Evolutionary conservation across 73 alveolate species (phyloP).

Genomic region (Tetrahymena elliotti): DNA sequence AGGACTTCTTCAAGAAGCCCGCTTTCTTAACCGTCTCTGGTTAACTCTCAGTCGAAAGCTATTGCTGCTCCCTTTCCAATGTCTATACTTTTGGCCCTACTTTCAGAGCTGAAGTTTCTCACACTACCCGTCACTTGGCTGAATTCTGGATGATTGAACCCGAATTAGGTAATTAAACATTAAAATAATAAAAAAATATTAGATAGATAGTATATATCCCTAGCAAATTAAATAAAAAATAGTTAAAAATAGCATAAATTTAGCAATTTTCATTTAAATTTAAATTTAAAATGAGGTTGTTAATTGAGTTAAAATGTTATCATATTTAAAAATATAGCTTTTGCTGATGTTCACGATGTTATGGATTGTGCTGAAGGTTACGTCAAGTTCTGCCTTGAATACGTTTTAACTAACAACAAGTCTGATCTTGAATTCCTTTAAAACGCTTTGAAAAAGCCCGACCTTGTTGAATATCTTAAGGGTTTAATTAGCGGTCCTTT

Average conservation of each 20-base stretch:
- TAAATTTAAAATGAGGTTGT: background rate
- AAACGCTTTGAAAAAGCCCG: conserved; percentile 17
- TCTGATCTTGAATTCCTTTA: conserved; percentile 71
- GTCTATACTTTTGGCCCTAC: conserved; percentile 99
- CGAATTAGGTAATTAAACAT: conserved; percentile 57
- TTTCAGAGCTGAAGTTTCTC: conserved; percentile 99
- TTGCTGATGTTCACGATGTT: conserved; percentile 84
- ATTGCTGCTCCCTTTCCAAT: conserved; percentile 80
- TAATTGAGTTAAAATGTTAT: background rate
- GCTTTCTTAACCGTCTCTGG: conserved; percentile 97
- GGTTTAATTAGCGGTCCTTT: conserved; percentile 19
- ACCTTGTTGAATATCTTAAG: conserved; percentile 12
- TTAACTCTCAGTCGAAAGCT: conserved; percentile 90
- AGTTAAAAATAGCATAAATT: background rate
- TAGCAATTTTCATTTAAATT: background rate
- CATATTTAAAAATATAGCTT: conserved; percentile 46
- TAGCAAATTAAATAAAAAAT: background rate
- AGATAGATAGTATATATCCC: background rate
- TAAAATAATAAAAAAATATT: background rate
- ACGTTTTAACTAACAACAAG: conserved; percentile 84
- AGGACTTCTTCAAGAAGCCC: conserved; percentile 95
- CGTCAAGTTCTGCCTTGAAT: conserved; percentile 87
- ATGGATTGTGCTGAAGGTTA: conserved; percentile 98
- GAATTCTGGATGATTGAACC: conserved; percentile 99
- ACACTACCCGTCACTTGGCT: conserved; percentile 94